A percentile compares a stretch with the other conserved stretches of the same genome.
Conservation (phyloP, 805 yeast species). For the Geotrichum ghanense region DNA sequence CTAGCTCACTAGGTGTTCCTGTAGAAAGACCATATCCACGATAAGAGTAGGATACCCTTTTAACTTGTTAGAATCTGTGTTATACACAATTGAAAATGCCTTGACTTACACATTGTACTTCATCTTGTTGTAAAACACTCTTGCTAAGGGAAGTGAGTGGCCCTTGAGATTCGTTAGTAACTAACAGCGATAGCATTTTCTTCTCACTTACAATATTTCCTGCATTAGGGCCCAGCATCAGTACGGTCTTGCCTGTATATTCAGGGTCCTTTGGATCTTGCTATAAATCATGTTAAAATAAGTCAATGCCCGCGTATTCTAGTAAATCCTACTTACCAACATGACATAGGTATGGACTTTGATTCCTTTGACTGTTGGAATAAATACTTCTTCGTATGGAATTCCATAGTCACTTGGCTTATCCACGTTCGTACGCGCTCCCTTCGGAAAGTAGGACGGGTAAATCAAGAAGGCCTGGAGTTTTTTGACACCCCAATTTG, state of each 20-base stretch:
- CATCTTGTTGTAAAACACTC: constrained; percentile 48
- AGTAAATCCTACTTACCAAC: constrained; percentile 33
- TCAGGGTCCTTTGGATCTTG: constrained; percentile 32
- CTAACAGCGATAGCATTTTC: neutral
- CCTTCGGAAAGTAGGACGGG: constrained; percentile 72
- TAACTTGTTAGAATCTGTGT: neutral
- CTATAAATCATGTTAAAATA: neutral
- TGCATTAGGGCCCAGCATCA: constrained; percentile 84
- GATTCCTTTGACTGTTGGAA: constrained; percentile 63
- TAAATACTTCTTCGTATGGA: constrained; percentile 46
- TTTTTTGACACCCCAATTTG: constrained; percentile 15
- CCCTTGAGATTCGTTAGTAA: constrained; percentile 33
- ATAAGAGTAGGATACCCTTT: constrained; percentile 60
- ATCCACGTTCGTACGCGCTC: constrained; percentile 51
- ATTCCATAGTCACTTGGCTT: constrained; percentile 65
- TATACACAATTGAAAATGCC: constrained; percentile 10
- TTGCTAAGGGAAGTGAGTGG: constrained; percentile 71
- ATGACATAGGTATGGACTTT: constrained; percentile 54
- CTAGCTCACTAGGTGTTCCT: constrained; percentile 66
- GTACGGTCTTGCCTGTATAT: constrained; percentile 52
- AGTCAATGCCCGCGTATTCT: neutral
- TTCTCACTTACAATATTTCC: constrained; percentile 51
- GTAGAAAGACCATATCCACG: constrained; percentile 82
- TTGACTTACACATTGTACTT: constrained; percentile 48
- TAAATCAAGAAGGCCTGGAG: constrained; percentile 61